Conservation (phyloP, 768 basidiomycete genomes). For the Mrakia frigida region DNA sequence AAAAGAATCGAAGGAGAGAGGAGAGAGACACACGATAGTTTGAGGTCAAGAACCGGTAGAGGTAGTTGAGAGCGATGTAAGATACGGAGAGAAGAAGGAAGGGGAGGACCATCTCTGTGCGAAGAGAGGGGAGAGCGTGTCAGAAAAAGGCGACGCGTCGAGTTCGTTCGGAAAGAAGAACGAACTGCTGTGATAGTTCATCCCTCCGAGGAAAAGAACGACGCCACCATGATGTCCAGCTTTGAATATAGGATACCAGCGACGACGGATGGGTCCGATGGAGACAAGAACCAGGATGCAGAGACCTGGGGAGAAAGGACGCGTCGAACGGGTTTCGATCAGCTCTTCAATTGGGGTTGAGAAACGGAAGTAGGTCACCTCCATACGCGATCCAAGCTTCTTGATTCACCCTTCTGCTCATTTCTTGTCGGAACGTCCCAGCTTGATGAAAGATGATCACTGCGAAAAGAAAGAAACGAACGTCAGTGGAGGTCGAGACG, state of each 20-base stretch:
- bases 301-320: background rate
- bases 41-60: conserved; percentile 35
- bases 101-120: conserved; percentile 32
- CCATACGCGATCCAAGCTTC: conserved; percentile 32
- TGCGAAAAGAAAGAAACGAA: background rate
- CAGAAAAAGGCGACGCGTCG: background rate
- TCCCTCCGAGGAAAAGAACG: conserved; percentile 35
- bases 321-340: background rate
- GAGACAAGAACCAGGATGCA: conserved; percentile 27
- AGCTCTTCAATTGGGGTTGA: background rate
- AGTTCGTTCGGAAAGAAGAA: background rate
- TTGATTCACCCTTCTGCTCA: conserved; percentile 30
- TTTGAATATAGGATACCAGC: conserved; percentile 37
- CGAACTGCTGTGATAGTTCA: conserved; percentile 26
- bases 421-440: conserved; percentile 23
- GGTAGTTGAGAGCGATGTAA: conserved; percentile 33
- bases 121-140: background rate
- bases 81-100: conserved; percentile 34
- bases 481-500: background rate
- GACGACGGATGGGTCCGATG: conserved; percentile 30
- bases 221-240: conserved; percentile 37
- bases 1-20: background rate
- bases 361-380: background rate
- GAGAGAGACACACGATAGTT: conserved; percentile 15
- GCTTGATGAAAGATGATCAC: conserved; percentile 20